Conservation (phyloP, 257 asterid genomes). For the Galeopsis tetrahit region DNA sequence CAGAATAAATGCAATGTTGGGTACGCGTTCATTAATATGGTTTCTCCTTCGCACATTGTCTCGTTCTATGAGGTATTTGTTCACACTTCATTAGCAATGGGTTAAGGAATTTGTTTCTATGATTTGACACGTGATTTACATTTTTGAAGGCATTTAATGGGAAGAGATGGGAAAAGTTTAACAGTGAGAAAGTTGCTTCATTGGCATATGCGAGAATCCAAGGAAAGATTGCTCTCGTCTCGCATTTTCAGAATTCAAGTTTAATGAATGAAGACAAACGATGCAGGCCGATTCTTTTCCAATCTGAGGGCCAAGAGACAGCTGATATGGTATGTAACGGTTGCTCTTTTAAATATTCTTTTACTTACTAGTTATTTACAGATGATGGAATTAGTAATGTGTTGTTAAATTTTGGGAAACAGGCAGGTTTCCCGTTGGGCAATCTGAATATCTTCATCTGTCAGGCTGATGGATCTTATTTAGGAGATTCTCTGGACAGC, state of each 20-base stretch:
- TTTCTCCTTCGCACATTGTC: slow-evolving; percentile 74
- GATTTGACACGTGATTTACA: background rate
- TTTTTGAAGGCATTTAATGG: slow-evolving; percentile 77
- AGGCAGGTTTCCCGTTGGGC: slow-evolving; percentile 71
- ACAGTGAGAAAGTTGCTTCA: slow-evolving; percentile 93
- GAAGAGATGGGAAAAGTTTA: slow-evolving; percentile 97
- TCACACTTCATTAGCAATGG: slow-evolving; percentile 6
- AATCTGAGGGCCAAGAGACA: slow-evolving; percentile 71
- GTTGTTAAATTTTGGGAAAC: slow-evolving; percentile 27
- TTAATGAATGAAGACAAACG: slow-evolving; percentile 95
- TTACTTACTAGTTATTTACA: background rate
- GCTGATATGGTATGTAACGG: slow-evolving; percentile 61
- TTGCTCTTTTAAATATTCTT: background rate
- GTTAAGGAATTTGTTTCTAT: slow-evolving; percentile 8
- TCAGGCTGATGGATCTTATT: slow-evolving; percentile 82
- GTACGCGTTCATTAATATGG: slow-evolving; percentile 96
- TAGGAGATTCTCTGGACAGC: slow-evolving; percentile 85
- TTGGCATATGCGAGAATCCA: slow-evolving; percentile 96
- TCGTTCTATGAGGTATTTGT: slow-evolving; percentile 78
- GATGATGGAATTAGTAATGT: slow-evolving; percentile 22
- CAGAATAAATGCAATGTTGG: slow-evolving; percentile 99
- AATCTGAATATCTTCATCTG: slow-evolving; percentile 81
- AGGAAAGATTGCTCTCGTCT: slow-evolving; percentile 77
- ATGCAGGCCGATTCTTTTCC: slow-evolving; percentile 89
- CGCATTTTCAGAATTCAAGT: slow-evolving; percentile 96